Percentiles rank a stretch among this genome's conserved stretches.
These are phyloP conservation scores for Pisolithus thermaeus DNA, from an alignment of 1,284 basidiomycete species.

Conservation along the genomic window DNA sequence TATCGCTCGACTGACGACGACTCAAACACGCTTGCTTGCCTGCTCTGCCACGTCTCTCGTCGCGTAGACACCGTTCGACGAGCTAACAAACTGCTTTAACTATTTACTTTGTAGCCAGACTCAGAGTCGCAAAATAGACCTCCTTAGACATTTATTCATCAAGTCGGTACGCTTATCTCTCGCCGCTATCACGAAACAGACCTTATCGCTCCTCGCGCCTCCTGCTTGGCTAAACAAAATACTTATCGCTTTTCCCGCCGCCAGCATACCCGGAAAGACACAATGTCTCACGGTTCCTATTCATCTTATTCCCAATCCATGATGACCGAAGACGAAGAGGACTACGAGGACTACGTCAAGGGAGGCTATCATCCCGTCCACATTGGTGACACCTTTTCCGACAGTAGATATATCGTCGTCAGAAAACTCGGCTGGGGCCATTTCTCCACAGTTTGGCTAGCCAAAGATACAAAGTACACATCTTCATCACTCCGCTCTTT, in stretches of 20 bases:
- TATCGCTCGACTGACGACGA: too few species aligned
- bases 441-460: slow-evolving; percentile 93
- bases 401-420: slow-evolving; percentile 86
- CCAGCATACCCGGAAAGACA: slow-evolving; percentile 31
- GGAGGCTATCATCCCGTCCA: slow-evolving; percentile 96
- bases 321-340: slow-evolving; percentile 78
- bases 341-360: slow-evolving; percentile 83
- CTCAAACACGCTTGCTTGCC: too few species aligned
- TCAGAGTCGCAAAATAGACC: slow-evolving; percentile 17
- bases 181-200: slow-evolving; percentile 18
- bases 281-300: slow-evolving; percentile 42
- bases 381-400: slow-evolving; percentile 89
- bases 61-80: neutral
- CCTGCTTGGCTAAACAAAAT: slow-evolving; percentile 11
- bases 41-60: neutral
- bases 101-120: too few species aligned
- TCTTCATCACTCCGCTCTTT: neutral
- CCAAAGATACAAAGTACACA: slow-evolving; percentile 67
- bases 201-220: slow-evolving; percentile 22
- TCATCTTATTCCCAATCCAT: slow-evolving; percentile 52
- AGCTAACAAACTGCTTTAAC: too few species aligned
- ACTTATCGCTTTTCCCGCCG: slow-evolving; percentile 28
- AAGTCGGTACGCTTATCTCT: slow-evolving; percentile 23
- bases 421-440: slow-evolving; percentile 98
- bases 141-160: slow-evolving; percentile 13